A percentile compares a stretch with the other conserved stretches of the same genome.
Conservation (phyloP, 495 filamentous ascomycete genomes). For the Hypoxylon fragiforme region DNA sequence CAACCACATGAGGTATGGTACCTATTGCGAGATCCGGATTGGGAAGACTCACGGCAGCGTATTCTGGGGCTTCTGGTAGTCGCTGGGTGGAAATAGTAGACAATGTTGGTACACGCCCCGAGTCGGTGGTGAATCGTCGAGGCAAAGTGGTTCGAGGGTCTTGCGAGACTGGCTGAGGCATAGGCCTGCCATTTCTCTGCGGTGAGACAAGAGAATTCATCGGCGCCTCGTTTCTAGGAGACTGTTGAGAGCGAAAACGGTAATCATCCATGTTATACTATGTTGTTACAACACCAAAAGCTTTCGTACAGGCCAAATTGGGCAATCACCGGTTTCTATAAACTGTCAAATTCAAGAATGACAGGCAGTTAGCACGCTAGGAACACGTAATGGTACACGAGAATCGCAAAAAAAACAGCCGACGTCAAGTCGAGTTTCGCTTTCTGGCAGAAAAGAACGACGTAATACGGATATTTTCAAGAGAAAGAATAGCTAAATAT, state of each 20-base stretch:
- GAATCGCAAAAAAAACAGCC: slow-evolving; percentile 16
- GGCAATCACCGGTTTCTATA: slow-evolving; percentile 43
- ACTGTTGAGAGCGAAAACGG: slow-evolving; percentile 76
- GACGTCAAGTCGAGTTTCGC: background rate
- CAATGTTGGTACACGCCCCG: slow-evolving; percentile 81
- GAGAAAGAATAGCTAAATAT: slow-evolving; percentile 6
- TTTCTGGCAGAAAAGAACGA: background rate
- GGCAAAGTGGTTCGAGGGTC: slow-evolving; percentile 75
- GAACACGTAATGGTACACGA: background rate
- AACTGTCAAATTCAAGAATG: slow-evolving; percentile 19
- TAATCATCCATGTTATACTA: slow-evolving; percentile 65
- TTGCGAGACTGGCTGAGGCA: slow-evolving; percentile 58
- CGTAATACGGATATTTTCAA: slow-evolving; percentile 10
- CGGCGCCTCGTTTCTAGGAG: slow-evolving; percentile 68
- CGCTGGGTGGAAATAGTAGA: slow-evolving; percentile 64
- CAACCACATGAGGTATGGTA: background rate
- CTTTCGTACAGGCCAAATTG: slow-evolving; percentile 53
- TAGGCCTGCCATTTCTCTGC: slow-evolving; percentile 64
- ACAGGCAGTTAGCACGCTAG: slow-evolving; percentile 15
- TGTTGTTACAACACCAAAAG: slow-evolving; percentile 46
- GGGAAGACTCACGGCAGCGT: slow-evolving; percentile 46
- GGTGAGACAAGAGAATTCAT: slow-evolving; percentile 73
- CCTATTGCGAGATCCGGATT: slow-evolving; percentile 7
- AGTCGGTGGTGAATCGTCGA: slow-evolving; percentile 92
- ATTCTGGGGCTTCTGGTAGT: slow-evolving; percentile 47